Base-by-base conservation (phyloP, 331 rosid genomes). In the Pyracantha coccinea region DNA sequence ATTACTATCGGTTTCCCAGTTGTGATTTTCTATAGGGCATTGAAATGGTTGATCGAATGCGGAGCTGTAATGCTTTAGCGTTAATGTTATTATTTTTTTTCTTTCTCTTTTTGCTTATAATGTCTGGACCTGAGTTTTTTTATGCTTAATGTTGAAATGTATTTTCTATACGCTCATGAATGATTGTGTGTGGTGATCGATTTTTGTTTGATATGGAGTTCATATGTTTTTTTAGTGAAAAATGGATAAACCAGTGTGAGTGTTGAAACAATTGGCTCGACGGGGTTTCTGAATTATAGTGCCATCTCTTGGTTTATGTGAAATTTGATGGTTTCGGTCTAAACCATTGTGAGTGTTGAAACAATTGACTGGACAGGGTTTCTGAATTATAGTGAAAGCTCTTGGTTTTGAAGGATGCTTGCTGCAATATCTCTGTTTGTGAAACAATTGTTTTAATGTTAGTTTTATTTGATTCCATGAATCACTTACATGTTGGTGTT, bases 1-100 rank as follows among this genome's bases (percentile, higher is more conserved):
- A 31, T 79, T 60, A 57, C 63, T 82, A 75, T 57, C 62, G 17
- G 33, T 60, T 23, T 27, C 68, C 60, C 58, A 31, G 60, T 76
- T 71, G 47, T 68, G 65, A 20, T 31, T 66, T 67, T 57, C 53
- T 16, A 60, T 58, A 69, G 52, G 52, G 35, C 31, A 32, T 63
- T 16, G 47, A 38, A 17, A 62, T 59, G 59, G n/a, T 8, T 44
- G 13, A 61, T 69, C 23, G 13, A 69, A 63, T 62, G 52, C 44
- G 66, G 67, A 9, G 61, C 65, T 75, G 77, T 35, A 69, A 50
- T 66, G 59, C 13, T 27, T 61, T 52, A 57, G 53, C 7, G 38
- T 27, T 70, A 15, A 73, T 50, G 66, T 57, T 33, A 74, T 7
- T 28, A 53, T 71, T 16, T 35, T 7, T 29, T 35, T 35, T 61